These are phyloP conservation scores for Nakaseomyces bracarensis DNA, from an alignment of 1,139 yeast genomes.

Conservation along the genomic window DNA sequence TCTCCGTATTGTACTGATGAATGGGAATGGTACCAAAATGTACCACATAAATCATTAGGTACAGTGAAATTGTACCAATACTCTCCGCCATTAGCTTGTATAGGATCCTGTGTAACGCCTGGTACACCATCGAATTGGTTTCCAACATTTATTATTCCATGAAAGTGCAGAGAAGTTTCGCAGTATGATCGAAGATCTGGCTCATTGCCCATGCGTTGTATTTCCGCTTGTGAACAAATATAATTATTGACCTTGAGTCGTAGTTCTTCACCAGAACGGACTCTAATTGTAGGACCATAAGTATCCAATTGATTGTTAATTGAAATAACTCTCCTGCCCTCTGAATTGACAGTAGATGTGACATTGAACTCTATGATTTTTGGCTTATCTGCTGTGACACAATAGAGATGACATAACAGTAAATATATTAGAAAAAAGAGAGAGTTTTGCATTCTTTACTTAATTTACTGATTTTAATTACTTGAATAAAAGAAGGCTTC, in stretches of 20 bases:
- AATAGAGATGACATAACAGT: background rate
- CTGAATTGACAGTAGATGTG: slow-evolving; percentile 10
- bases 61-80: slow-evolving; percentile 37
- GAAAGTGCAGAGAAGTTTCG: slow-evolving; percentile 39
- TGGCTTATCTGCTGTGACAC: background rate
- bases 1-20: slow-evolving; percentile 43
- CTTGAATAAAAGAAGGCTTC: background rate
- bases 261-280: slow-evolving; percentile 21
- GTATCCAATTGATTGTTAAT: slow-evolving; percentile 17
- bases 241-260: slow-evolving; percentile 17
- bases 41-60: slow-evolving; percentile 38
- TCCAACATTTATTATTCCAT: slow-evolving; percentile 39
- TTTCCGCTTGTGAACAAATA: slow-evolving; percentile 17
- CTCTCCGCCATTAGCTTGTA: slow-evolving; percentile 34
- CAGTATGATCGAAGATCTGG: slow-evolving; percentile 19
- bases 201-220: slow-evolving; percentile 6
- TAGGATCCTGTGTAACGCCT: slow-evolving; percentile 38
- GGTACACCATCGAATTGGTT: slow-evolving; percentile 40
- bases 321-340: slow-evolving; percentile 20
- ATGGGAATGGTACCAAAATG: slow-evolving; percentile 48
- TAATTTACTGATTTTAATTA: too few relatives aligned
- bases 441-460: slow-evolving; percentile 5
- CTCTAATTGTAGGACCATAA: slow-evolving; percentile 22
- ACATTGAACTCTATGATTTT: slow-evolving; percentile 14
- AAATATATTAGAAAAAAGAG: background rate